Evolutionary conservation across 1,284 basidiomycete species (phyloP).

Genomic region (Dichomitus squalens): DNA sequence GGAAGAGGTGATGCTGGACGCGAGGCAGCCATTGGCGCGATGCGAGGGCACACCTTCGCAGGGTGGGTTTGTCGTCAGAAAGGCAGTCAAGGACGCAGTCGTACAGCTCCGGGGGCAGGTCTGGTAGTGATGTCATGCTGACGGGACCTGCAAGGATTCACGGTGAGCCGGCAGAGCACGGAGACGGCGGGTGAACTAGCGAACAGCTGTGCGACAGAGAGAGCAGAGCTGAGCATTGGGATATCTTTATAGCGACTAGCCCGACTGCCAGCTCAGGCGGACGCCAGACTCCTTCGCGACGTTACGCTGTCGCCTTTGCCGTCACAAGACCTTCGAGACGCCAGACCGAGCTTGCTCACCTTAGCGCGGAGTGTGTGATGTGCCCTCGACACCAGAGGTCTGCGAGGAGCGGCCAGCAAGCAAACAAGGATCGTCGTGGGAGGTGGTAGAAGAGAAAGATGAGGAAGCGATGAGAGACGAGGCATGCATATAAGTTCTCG

Average conservation of each 20-base stretch:
- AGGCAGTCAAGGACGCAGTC: conserved; percentile 17
- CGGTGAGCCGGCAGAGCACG: not conserved
- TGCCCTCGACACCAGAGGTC: not conserved
- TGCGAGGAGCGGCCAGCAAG: not conserved
- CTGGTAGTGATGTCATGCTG: not conserved
- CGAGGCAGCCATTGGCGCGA: conserved; percentile 13
- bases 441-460: not conserved
- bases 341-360: too few relatives aligned
- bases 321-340: too few relatives aligned
- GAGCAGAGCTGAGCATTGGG: too few relatives aligned
- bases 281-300: too few relatives aligned
- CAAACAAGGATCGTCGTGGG: not conserved
- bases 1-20: conserved; percentile 18
- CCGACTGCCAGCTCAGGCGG: too few relatives aligned
- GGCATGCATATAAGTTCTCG: not conserved
- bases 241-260: too few relatives aligned
- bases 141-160: not conserved
- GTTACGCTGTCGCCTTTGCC: too few relatives aligned
- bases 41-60: conserved; percentile 16
- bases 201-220: too few relatives aligned
- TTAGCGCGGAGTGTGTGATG: not conserved
- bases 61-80: conserved; percentile 11
- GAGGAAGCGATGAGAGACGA: not conserved
- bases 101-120: conserved; percentile 16
- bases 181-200: too few relatives aligned